Conservation (phyloP, 176 grass and related monocot species). For the Eragrostis curvula region DNA sequence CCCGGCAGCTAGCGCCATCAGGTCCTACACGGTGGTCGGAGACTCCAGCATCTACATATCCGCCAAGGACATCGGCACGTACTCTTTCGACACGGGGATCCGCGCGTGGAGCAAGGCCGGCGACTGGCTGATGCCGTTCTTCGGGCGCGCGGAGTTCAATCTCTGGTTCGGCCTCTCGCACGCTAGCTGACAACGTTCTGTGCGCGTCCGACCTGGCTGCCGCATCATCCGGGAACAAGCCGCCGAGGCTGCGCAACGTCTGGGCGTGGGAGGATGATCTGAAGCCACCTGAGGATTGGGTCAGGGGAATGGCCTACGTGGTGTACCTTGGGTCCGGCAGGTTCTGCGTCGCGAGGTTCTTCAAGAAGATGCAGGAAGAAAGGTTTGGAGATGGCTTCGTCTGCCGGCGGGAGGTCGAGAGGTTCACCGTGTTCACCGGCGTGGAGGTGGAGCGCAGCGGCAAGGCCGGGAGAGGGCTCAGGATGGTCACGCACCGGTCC, state of each 20-base stretch:
- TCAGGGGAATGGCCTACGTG: not conserved
- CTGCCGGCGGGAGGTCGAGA: not conserved
- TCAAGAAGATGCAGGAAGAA: not conserved
- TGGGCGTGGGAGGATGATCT: not conserved
- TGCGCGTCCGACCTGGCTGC: not conserved
- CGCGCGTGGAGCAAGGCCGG: not conserved
- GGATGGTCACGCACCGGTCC: not conserved
- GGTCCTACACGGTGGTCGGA: not conserved
- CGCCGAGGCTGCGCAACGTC: not conserved
- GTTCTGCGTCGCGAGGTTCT: slow-evolving; percentile 8
- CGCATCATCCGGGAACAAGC: not conserved
- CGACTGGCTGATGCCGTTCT: not conserved
- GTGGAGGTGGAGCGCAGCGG: slow-evolving; percentile 22
- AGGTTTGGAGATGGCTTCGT: not conserved
- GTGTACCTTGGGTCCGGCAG: not conserved
- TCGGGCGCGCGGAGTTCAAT: not conserved
- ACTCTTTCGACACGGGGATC: not conserved
- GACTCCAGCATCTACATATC: not conserved
- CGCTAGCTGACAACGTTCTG: not conserved
- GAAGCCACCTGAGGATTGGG: not conserved
- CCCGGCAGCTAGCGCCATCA: not conserved
- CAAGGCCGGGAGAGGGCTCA: not conserved
- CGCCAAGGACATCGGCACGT: not conserved
- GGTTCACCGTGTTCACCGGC: not conserved
- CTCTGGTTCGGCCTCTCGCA: not conserved